Conservation (phyloP, 805 yeast genomes). For the Cyberlindnera saturnus region DNA sequence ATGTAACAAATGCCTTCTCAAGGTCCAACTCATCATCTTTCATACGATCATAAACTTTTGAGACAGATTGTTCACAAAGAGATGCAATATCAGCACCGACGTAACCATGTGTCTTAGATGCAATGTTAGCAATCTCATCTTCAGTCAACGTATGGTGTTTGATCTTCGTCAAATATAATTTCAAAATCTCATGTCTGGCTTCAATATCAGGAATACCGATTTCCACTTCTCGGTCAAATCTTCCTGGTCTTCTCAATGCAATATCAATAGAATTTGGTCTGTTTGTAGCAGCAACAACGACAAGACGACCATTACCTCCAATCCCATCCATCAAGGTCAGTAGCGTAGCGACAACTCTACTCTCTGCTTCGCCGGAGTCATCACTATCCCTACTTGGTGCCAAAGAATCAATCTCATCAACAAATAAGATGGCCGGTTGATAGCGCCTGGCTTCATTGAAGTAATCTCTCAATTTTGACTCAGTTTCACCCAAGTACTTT, state of each 20-base stretch:
- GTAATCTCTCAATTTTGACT: conserved; percentile 69
- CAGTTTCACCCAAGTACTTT: conserved; percentile 92
- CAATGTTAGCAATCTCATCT: conserved; percentile 54
- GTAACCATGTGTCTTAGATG: conserved; percentile 87
- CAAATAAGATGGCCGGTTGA: conserved; percentile 82
- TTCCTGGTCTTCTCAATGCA: conserved; percentile 77
- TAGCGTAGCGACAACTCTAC: conserved; percentile 84
- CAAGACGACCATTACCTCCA: conserved; percentile 58
- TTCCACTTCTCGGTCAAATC: conserved; percentile 86
- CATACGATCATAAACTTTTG: conserved; percentile 67
- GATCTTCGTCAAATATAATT: conserved; percentile 49
- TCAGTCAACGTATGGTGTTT: conserved; percentile 44
- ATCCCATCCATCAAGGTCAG: conserved; percentile 77
- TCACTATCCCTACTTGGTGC: conserved; percentile 82
- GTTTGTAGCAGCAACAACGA: conserved; percentile 69
- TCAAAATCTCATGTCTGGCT: conserved; percentile 69
- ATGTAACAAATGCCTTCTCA: conserved; percentile 18
- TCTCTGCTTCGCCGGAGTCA: conserved; percentile 86
- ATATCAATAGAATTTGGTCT: conserved; percentile 64
- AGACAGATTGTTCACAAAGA: conserved; percentile 79
- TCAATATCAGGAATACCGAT: conserved; percentile 87
- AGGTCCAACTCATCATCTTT: conserved; percentile 19
- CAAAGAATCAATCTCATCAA: conserved; percentile 91
- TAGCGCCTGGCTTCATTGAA: conserved; percentile 80
- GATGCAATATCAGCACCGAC: conserved; percentile 96